Conservation (phyloP, 2,329 filamentous ascomycete species). For the Byssoonygena ceratinophila region DNA sequence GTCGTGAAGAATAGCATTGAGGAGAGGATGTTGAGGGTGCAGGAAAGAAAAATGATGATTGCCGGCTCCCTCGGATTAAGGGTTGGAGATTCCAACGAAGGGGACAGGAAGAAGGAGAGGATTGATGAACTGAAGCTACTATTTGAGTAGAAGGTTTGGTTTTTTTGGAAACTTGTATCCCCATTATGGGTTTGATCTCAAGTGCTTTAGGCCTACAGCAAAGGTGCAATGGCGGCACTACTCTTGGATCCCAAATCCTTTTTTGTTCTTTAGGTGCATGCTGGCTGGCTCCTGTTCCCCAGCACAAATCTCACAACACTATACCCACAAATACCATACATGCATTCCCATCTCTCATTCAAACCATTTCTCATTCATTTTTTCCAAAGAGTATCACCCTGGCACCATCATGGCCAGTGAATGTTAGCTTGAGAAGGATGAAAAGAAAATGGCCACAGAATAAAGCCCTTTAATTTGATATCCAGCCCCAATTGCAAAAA, state of each 20-base stretch:
- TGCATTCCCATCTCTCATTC: background rate
- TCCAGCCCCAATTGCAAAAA: no score
- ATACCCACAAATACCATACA: background rate
- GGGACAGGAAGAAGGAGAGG: slow-evolving; percentile 78
- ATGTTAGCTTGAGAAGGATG: no score
- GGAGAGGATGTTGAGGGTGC: slow-evolving; percentile 84
- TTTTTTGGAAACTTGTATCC: background rate
- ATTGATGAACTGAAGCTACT: slow-evolving; percentile 93
- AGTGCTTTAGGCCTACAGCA: no score
- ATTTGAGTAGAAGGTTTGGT: slow-evolving; percentile 37
- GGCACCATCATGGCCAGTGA: no score
- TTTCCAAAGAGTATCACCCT: no score
- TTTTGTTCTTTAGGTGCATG: no score
- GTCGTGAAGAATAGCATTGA: slow-evolving; percentile 87
- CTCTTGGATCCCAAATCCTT: background rate
- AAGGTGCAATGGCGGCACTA: background rate
- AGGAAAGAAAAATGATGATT: slow-evolving; percentile 79
- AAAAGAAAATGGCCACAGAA: no score
- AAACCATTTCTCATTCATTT: no score
- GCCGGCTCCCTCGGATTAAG: slow-evolving; percentile 94
- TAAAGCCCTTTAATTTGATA: no score
- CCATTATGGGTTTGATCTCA: no score
- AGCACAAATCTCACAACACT: no score
- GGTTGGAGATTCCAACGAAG: slow-evolving; percentile 78
- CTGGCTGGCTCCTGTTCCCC: no score